Evolutionary conservation across 2,329 filamentous ascomycete genomes (phyloP), one percentile per base, ranked within the genome.

Genomic region (Macrophomina pseudophaseolina): DNA sequence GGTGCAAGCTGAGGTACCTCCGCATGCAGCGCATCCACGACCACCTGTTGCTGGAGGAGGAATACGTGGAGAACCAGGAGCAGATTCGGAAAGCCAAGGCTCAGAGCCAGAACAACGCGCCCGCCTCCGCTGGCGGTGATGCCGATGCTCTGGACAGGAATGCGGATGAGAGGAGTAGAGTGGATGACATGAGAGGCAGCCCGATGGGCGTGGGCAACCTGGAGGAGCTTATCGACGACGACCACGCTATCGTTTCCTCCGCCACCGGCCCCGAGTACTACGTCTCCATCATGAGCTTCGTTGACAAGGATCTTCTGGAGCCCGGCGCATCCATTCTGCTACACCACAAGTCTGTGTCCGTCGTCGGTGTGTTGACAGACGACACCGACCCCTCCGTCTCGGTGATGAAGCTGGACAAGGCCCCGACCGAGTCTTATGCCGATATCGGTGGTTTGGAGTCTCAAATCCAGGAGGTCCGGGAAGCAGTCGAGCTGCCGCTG

Each of bases 201-300:
- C 95, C 95, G 52, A 99, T 99, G 95, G 94, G 95, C 23, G 95
- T 99, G 51, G 95, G 95, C 70, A 98, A 95, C 67, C 84, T 99
- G 72, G 95, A 99, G 81, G 95, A 99, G 84, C 91, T 99, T 84
- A 99, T 99, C 76, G 95, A 99, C 75, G 95, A 99, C 78, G 95
- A 99, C 82, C 95, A 99, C 76, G 95, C 95, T 69, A 99, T 99
- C 76, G 95, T 99, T 42, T 97, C 94, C 18, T 97, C 93, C 79
- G 96, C 95, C 0, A 98, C 95, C 6, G 95, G 95, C 0, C 95
- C 95, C 1, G 95, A 99, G 80, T 99, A 97, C 86, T 99, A 98
- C 79, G 95, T 99, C 71, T 97, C 94, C 73, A 99, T 99, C 86
- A 98, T 98, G 95, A 97, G 94, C 65, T 99, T 99, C 75, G 95